Conservation (phyloP, 139 green algal species). For the Chlorella sp. region DNA sequence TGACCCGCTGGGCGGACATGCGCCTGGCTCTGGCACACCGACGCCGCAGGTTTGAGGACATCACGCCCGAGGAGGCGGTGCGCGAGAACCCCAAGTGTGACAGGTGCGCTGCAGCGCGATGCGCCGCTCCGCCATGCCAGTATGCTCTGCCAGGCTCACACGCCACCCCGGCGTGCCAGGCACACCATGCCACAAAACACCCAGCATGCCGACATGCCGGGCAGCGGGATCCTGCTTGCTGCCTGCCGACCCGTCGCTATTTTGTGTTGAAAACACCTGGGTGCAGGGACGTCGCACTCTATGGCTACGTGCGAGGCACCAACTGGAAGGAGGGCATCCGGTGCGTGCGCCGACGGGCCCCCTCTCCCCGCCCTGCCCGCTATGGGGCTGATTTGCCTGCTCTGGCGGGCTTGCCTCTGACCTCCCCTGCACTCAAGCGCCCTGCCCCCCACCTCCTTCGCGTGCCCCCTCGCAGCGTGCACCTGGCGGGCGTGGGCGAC, state of each 20-base stretch:
- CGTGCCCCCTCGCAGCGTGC: neutral
- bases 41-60: conserved; percentile 70
- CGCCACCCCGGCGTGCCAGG: no score
- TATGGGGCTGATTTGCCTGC: neutral
- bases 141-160: no score
- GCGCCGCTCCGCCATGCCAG: no score
- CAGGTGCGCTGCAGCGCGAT: no score
- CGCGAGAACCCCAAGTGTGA: conserved; percentile 77
- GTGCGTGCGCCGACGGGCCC: neutral
- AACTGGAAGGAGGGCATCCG: conserved; percentile 68
- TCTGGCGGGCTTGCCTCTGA: neutral
- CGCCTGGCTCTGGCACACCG: neutral
- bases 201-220: no score
- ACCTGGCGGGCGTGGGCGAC: no score
- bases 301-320: conserved; percentile 90
- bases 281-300: conserved; percentile 89
- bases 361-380: no score
- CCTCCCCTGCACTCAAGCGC: neutral
- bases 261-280: no score
- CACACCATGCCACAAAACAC: no score
- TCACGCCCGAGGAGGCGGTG: conserved; percentile 81
- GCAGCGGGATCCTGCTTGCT: no score
- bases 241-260: no score
- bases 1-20: neutral
- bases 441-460: neutral